phyloP scores from a whole-genome alignment of 2,329 filamentous ascomycete genomes.

The Xylariales sp. region DNA sequence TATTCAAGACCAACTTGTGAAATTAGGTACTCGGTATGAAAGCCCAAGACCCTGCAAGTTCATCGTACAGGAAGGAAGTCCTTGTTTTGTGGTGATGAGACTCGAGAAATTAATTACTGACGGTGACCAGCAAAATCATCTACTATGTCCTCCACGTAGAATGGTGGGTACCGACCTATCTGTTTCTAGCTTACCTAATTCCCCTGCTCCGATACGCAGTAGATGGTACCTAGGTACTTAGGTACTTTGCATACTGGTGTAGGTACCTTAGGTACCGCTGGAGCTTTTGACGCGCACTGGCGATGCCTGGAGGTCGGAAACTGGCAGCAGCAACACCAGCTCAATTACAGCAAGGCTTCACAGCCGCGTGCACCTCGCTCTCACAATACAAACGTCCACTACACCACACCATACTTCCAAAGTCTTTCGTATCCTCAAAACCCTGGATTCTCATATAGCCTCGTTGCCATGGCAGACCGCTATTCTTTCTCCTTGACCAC shows the following conservation, averaged over 20 bases:
- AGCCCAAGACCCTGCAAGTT: background rate
- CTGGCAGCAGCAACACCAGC: constrained; percentile 33
- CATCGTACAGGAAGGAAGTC: background rate
- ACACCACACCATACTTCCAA: background rate
- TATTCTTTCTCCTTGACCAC: constrained; percentile 99
- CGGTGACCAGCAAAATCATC: background rate
- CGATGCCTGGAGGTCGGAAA: constrained; percentile 41
- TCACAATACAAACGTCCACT: constrained; percentile 19
- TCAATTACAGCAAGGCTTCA: constrained; percentile 37
- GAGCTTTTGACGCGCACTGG: constrained; percentile 43
- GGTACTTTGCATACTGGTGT: background rate
- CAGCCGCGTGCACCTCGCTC: constrained; percentile 34
- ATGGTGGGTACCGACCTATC: constrained; percentile 1
- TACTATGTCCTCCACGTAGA: background rate
- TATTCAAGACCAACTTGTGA: background rate
- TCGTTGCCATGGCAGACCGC: constrained; percentile 85
- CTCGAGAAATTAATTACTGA: background rate
- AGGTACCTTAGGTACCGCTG: constrained; percentile 16
- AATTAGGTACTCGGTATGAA: constrained; percentile 12
- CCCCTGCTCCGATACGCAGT: background rate
- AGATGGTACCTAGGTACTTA: constrained; percentile 3
- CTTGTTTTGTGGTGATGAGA: constrained; percentile 13
- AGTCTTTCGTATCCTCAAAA: constrained; percentile 22
- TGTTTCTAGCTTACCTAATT: constrained; percentile 1
- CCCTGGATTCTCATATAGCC: constrained; percentile 9